Base-by-base conservation (phyloP, 768 basidiomycete species). In the Cubamyces sp. region DNA sequence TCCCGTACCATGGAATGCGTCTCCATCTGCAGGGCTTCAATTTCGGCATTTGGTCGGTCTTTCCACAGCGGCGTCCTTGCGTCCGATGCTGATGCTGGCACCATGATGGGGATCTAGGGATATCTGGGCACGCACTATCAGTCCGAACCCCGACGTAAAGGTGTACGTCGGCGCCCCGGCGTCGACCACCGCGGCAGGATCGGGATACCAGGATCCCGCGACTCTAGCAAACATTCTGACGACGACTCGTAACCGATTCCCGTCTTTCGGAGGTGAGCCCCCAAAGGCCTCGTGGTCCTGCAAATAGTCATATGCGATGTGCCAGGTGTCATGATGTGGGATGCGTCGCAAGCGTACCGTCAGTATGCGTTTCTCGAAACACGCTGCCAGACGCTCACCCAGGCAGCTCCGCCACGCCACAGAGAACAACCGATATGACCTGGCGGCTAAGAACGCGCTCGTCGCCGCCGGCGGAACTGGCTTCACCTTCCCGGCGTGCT, bases 381-480 rank as follows among this genome's bases (percentile, higher is more conserved):
- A 26, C 45, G 19, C 30, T 45, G n/a, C 16, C 23, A 15, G 48
- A 28, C 37, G 40, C 40, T 46, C 25, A 54, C 15, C 43, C 16
- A 25, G 28, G 26, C 42, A 11, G 14, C n/a, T 18, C 49, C 30
- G 5, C 30, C 37, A 37, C 25, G 25, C 34, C 25, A 9, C 52
- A 78, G 87, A 77, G 28, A 89, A 90, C 68, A 74, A 77, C 60
- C 81, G 83, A 28, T 89, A 81, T 65, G 86, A 88, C 67, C 70
- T 79, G 16, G 83, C 80, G 6, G 82, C 88, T 62, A 89, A 90
- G 74, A 80, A 81, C 60, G 79, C 83, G 26, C 76, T 89, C 40
- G 72, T 74, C 15, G 82, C 83, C 15, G 84, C 87, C 39, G 87
- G 87, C 49, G 85, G 86, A n/a, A 85, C 84, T 18, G 86, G 87